phyloP scores from a whole-genome alignment of 345 rosid species.

The Citrus cavaleriei region DNA sequence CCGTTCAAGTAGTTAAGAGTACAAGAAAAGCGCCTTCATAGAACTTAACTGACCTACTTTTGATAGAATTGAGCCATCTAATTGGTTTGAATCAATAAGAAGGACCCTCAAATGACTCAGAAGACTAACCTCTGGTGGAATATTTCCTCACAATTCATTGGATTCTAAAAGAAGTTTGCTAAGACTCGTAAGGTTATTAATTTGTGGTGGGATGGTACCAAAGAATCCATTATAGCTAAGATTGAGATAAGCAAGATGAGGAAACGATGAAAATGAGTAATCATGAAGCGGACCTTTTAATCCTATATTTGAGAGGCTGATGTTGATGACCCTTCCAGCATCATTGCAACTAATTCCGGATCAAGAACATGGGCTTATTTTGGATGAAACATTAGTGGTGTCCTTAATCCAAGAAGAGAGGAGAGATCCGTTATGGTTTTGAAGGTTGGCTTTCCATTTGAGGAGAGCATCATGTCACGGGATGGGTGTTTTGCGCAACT shows the following conservation, averaged over 20 bases:
- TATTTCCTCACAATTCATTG: too few species aligned
- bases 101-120: too few species aligned
- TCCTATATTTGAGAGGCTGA: not conserved
- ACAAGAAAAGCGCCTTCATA: too few species aligned
- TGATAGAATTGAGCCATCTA: too few species aligned
- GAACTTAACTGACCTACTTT: too few species aligned
- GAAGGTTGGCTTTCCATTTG: constrained; percentile 22
- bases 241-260: not conserved
- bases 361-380: not conserved
- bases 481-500: too few species aligned
- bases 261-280: not conserved
- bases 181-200: too few species aligned
- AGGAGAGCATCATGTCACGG: constrained; percentile 19
- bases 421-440: constrained; percentile 1
- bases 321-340: not conserved
- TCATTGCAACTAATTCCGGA: not conserved
- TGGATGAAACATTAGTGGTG: not conserved
- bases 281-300: not conserved
- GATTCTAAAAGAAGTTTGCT: too few species aligned
- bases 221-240: rapidly evolving
- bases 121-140: too few species aligned
- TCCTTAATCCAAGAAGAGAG: not conserved
- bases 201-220: too few species aligned
- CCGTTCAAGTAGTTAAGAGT: too few species aligned
- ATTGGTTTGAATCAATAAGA: too few species aligned